Evolutionary conservation across 2,329 filamentous ascomycete species (phyloP).

Genomic region (Colletotrichum tabaci): DNA sequence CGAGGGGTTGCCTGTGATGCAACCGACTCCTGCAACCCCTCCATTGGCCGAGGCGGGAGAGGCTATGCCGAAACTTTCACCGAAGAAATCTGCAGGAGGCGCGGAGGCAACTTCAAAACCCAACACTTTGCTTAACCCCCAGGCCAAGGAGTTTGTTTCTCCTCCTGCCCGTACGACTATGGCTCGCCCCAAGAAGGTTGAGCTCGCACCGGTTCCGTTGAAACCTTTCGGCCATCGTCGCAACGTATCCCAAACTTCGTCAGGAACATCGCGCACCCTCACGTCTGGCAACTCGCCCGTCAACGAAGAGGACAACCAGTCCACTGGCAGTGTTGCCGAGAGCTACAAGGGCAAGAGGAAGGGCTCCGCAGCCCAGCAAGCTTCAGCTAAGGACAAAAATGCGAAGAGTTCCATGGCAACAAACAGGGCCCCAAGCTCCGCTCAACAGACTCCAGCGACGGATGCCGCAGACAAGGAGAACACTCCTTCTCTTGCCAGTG

Average conservation of each 20-base stretch:
- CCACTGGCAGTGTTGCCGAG: background rate
- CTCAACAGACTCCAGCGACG: background rate
- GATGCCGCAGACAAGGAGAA: background rate
- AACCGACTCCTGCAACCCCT: slow-evolving; percentile 26
- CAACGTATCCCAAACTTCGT: slow-evolving; percentile 23
- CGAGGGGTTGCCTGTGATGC: slow-evolving; percentile 14
- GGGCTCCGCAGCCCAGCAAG: background rate
- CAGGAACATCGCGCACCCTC: slow-evolving; percentile 24
- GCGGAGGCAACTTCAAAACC: background rate
- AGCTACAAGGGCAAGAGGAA: background rate
- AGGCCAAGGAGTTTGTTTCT: slow-evolving; percentile 29
- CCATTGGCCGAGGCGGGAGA: background rate
- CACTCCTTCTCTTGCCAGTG: background rate
- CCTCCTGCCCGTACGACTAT: background rate
- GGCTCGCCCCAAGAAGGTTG: background rate
- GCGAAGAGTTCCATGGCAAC: background rate
- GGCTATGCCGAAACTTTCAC: background rate
- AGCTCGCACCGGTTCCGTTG: slow-evolving; percentile 31
- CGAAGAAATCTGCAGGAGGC: background rate
- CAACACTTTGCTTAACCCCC: slow-evolving; percentile 16
- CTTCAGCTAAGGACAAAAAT: background rate
- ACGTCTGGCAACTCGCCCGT: slow-evolving; percentile 24
- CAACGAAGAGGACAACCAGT: background rate
- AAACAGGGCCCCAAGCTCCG: background rate
- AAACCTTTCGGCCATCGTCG: slow-evolving; percentile 7